A percentile compares a stretch with the other conserved stretches of the same genome.
These are phyloP conservation scores for Gremmenia infestans DNA, from an alignment of 2,329 filamentous ascomycete species.

Conservation along the genomic window DNA sequence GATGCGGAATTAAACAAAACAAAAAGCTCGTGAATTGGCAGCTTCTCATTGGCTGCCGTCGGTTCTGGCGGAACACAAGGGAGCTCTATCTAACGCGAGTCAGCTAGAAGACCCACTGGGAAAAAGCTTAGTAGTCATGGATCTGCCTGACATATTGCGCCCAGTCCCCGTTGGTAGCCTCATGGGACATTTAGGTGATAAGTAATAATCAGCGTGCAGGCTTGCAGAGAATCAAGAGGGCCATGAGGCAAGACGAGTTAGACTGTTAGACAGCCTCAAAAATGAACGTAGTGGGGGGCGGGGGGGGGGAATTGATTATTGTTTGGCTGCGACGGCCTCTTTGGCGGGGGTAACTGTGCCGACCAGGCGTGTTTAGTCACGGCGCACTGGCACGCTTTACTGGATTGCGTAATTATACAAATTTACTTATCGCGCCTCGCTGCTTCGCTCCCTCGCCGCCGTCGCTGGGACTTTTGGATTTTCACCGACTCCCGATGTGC, in stretches of 20 bases:
- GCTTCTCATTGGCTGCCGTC: not conserved
- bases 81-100: slow-evolving; percentile 11
- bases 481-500: not conserved
- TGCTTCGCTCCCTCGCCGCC: not conserved
- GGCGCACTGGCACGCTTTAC: not conserved
- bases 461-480: not conserved
- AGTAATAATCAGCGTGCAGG: not conserved
- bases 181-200: not conserved
- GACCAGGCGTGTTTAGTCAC: not conserved
- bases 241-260: not conserved
- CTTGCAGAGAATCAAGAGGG: not conserved
- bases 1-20: not conserved
- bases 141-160: slow-evolving; percentile 10
- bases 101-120: slow-evolving; percentile 8
- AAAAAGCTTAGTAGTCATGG: slow-evolving; percentile 17
- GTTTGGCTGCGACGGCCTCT: not conserved
- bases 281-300: not conserved
- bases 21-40: not conserved
- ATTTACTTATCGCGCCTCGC: slow-evolving; percentile 1
- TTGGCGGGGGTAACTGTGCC: not conserved
- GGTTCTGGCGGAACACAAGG: slow-evolving; percentile 1
- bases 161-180: not conserved
- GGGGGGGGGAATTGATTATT: not conserved
- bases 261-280: no score
- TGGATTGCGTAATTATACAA: not conserved